Evolutionary conservation across 169 alveolate species (phyloP).

Genomic region (Cryptosporidium ryanae): DNA sequence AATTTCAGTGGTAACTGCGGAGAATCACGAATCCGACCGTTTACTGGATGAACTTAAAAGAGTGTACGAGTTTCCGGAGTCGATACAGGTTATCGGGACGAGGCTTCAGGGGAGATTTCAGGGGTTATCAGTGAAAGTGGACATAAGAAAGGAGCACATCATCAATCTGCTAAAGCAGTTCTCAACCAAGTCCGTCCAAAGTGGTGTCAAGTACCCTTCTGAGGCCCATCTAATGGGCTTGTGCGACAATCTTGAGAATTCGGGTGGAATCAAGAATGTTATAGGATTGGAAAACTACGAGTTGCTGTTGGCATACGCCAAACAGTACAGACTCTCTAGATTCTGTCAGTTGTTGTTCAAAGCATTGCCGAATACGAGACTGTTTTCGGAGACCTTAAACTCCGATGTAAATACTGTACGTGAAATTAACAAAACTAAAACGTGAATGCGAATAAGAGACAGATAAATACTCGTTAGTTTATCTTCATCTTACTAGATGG

Average conservation of each 20-base stretch:
- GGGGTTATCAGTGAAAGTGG: constrained; percentile 3
- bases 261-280: constrained; percentile 3
- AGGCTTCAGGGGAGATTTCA: constrained; percentile 57
- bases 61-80: background rate
- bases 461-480: background rate
- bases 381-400: constrained; percentile 6
- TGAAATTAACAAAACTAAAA: background rate
- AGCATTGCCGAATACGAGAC: constrained; percentile 21
- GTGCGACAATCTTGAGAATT: constrained; percentile 18
- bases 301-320: constrained; percentile 30
- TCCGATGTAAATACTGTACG: constrained; percentile 21
- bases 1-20: constrained; percentile 66
- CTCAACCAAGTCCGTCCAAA: background rate
- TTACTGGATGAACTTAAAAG: constrained; percentile 1
- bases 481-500: background rate
- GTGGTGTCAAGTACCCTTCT: constrained; percentile 10
- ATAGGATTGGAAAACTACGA: constrained; percentile 12
- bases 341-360: constrained; percentile 63
- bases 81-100: constrained; percentile 23
- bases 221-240: constrained; percentile 4
- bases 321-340: constrained; percentile 27
- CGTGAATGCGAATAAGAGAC: too few species aligned
- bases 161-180: background rate
- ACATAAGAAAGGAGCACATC: constrained; percentile 19
- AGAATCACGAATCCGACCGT: constrained; percentile 57